Conservation (phyloP, 768 basidiomycete species). For the Termitomyces sp. region DNA sequence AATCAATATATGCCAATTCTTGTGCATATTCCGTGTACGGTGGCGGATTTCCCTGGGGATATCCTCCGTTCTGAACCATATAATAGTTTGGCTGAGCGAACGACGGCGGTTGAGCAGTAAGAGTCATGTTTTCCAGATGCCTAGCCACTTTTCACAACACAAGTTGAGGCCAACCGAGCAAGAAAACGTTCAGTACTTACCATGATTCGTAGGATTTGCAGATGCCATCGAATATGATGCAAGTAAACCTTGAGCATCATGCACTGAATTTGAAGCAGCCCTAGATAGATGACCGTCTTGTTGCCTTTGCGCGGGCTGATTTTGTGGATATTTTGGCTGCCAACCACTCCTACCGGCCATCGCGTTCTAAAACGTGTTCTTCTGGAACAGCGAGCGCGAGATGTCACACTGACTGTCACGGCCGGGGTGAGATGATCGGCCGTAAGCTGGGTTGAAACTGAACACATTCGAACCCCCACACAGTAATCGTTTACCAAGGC, state of each 20-base stretch:
- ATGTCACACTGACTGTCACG: not conserved
- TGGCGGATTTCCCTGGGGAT: slow-evolving; percentile 37
- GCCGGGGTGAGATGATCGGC: too few relatives aligned
- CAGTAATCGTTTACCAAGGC: too few relatives aligned
- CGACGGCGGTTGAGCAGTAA: slow-evolving; percentile 54
- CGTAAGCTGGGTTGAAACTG: too few relatives aligned
- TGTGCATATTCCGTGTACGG: slow-evolving; percentile 67
- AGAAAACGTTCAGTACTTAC: slow-evolving; percentile 28
- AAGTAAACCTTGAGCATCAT: slow-evolving; percentile 1
- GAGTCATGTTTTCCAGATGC: slow-evolving; percentile 56
- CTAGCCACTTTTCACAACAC: slow-evolving; percentile 44
- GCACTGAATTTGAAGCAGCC: slow-evolving; percentile 1
- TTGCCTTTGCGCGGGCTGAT: not conserved
- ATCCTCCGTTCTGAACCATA: slow-evolving; percentile 22
- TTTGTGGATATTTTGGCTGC: not conserved
- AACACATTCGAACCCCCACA: too few relatives aligned
- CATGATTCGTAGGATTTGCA: slow-evolving; percentile 71
- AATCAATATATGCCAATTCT: slow-evolving; percentile 50
- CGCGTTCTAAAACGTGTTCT: slow-evolving; percentile 37
- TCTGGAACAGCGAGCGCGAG: not conserved
- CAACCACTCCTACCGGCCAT: not conserved
- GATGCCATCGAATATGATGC: slow-evolving; percentile 49
- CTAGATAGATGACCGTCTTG: not conserved
- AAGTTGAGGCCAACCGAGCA: not conserved
- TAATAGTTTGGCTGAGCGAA: slow-evolving; percentile 57